Conservation (phyloP, 805 yeast species). For the Starmera amethionina region DNA sequence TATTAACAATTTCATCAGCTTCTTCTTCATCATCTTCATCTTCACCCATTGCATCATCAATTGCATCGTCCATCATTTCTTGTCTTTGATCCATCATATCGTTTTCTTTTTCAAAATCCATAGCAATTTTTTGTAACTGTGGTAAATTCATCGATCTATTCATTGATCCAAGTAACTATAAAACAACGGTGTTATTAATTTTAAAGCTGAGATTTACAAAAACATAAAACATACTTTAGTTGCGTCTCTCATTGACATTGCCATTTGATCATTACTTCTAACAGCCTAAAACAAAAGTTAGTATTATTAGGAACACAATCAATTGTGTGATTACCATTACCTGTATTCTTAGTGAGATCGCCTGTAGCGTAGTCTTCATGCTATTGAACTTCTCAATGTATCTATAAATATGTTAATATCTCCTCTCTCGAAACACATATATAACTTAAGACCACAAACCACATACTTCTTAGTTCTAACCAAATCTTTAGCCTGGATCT, state of each 20-base stretch:
- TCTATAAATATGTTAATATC: conserved; percentile 1
- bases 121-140: conserved; percentile 77
- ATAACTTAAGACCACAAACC: conserved; percentile 15
- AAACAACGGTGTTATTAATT: no score
- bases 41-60: conserved; percentile 92
- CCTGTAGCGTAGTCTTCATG: conserved; percentile 95
- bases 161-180: conserved; percentile 63
- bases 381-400: conserved; percentile 79
- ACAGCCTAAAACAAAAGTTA: conserved; percentile 36
- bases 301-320: no score
- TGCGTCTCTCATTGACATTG: conserved; percentile 89
- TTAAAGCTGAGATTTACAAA: no score
- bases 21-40: conserved; percentile 85
- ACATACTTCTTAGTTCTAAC: conserved; percentile 61
- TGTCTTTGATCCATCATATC: conserved; percentile 98
- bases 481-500: conserved; percentile 91
- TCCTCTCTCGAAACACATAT: no score
- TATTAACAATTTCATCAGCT: conserved; percentile 82
- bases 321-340: no score
- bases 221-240: conserved; percentile 35
- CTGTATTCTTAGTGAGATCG: conserved; percentile 84
- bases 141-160: conserved; percentile 87
- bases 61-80: conserved; percentile 97
- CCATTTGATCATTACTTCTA: conserved; percentile 91
- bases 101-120: conserved; percentile 90